These are phyloP conservation scores for Yamadazyma sp. DNA, from an alignment of 1,139 yeast genomes.

Conservation along the genomic window DNA sequence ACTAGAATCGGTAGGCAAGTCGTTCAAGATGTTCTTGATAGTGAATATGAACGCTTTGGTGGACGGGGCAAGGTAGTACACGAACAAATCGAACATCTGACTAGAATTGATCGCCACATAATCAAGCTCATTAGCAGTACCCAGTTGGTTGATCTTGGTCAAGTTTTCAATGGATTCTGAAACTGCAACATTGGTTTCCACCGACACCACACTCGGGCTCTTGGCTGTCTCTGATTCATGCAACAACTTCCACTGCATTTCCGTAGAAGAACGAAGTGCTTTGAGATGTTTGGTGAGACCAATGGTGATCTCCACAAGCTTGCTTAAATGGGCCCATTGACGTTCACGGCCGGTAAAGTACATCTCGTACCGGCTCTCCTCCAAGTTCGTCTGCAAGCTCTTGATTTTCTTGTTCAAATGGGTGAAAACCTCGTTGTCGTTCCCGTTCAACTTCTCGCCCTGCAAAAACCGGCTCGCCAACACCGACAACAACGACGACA, in stretches of 20 bases:
- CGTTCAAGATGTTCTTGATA: constrained; percentile 57
- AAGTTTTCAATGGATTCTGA: constrained; percentile 30
- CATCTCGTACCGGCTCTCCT: constrained; percentile 66
- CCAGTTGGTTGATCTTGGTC: constrained; percentile 16
- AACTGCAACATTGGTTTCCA: constrained; percentile 17
- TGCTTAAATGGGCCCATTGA: constrained; percentile 46
- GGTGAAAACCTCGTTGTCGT: constrained; percentile 36
- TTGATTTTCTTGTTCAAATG: constrained; percentile 41
- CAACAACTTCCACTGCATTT: constrained; percentile 60
- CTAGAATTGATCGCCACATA: constrained; percentile 37
- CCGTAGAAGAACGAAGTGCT: constrained; percentile 67
- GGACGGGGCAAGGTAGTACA: constrained; percentile 70
- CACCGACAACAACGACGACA: constrained; percentile 52
- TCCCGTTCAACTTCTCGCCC: constrained; percentile 45
- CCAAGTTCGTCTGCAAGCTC: constrained; percentile 43
- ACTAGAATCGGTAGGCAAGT: constrained; percentile 54
- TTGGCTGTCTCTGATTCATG: constrained; percentile 20
- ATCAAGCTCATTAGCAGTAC: constrained; percentile 12
- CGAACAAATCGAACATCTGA: constrained; percentile 65
- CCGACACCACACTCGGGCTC: constrained; percentile 20
- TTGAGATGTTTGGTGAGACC: constrained; percentile 59
- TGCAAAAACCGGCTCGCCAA: constrained; percentile 55
- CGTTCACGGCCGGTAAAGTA: constrained; percentile 51
- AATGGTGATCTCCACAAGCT: constrained; percentile 53
- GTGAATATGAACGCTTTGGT: constrained; percentile 67